Conservation (phyloP, 805 yeast species). For the Ogataea corticis region DNA sequence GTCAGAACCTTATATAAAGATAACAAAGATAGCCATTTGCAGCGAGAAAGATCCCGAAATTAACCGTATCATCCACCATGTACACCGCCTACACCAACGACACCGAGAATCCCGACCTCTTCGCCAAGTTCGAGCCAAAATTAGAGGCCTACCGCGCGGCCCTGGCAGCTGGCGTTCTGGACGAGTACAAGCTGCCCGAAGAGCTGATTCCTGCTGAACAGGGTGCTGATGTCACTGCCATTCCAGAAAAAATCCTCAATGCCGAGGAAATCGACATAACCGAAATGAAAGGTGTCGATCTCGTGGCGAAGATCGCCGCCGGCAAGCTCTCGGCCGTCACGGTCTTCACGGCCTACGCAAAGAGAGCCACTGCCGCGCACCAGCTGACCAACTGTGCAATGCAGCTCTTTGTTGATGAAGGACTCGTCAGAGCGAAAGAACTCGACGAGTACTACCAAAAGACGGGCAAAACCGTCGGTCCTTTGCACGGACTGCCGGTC, state of each 20-base stretch:
- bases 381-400: constrained; percentile 51
- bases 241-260: constrained; percentile 36
- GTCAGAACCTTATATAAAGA: not conserved
- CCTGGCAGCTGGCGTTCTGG: constrained; percentile 29
- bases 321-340: constrained; percentile 43
- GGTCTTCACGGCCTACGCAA: constrained; percentile 47
- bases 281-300: constrained; percentile 36
- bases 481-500: constrained; percentile 64
- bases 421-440: constrained; percentile 47
- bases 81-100: constrained; percentile 4
- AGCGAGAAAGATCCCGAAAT: no score
- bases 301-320: constrained; percentile 37
- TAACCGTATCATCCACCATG: not conserved
- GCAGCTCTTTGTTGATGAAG: constrained; percentile 48
- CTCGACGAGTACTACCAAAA: constrained; percentile 50
- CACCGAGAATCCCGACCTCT: constrained; percentile 25
- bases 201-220: constrained; percentile 15
- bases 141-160: constrained; percentile 33
- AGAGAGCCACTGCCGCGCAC: constrained; percentile 49
- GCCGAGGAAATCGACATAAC: constrained; percentile 44
- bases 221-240: constrained; percentile 28
- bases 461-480: constrained; percentile 51
- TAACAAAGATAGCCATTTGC: not conserved
- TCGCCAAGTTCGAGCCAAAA: constrained; percentile 35
- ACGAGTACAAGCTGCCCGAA: constrained; percentile 27